These are phyloP conservation scores for Aspergillus caelatus DNA, from an alignment of 2,329 filamentous ascomycete genomes.

Conservation along the genomic window DNA sequence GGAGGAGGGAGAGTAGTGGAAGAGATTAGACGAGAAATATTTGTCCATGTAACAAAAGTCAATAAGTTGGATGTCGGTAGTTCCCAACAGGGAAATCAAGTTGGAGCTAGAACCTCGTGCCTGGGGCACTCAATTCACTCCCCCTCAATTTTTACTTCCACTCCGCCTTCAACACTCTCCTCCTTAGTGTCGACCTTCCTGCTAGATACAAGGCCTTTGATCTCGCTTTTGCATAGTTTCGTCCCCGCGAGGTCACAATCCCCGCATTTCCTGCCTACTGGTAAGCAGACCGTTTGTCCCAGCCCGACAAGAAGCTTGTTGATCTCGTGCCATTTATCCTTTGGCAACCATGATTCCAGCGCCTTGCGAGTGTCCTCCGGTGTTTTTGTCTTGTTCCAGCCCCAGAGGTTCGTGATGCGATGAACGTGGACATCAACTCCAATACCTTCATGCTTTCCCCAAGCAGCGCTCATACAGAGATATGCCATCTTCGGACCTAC, in stretches of 20 bases:
- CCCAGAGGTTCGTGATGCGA: constrained; percentile 91
- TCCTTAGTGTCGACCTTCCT: constrained; percentile 16
- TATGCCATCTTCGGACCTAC: constrained; percentile 96
- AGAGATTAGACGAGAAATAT: not conserved
- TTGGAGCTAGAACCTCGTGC: not conserved
- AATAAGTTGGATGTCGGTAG: not conserved
- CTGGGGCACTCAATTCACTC: constrained; percentile 22
- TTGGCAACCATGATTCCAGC: constrained; percentile 80
- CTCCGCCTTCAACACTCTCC: constrained; percentile 3
- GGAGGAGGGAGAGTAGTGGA: not conserved
- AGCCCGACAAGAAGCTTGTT: constrained; percentile 87
- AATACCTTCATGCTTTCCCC: constrained; percentile 74
- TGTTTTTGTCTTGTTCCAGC: constrained; percentile 79
- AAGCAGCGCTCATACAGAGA: constrained; percentile 77
- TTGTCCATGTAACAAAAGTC: not conserved
- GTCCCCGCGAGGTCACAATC: constrained; percentile 78
- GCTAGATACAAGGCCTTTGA: constrained; percentile 63
- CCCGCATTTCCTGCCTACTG: constrained; percentile 77
- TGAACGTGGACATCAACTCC: constrained; percentile 95
- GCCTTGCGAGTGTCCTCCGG: constrained; percentile 80
- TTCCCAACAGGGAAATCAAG: not conserved
- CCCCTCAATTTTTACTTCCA: constrained; percentile 27
- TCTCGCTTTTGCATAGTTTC: constrained; percentile 75
- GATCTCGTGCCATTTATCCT: constrained; percentile 86
- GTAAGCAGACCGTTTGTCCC: constrained; percentile 83